A percentile compares a stretch with the other conserved stretches of the same genome.
Evolutionary conservation across 306 rosid species (phyloP).

Genomic region (Acmispon strigosus): DNA sequence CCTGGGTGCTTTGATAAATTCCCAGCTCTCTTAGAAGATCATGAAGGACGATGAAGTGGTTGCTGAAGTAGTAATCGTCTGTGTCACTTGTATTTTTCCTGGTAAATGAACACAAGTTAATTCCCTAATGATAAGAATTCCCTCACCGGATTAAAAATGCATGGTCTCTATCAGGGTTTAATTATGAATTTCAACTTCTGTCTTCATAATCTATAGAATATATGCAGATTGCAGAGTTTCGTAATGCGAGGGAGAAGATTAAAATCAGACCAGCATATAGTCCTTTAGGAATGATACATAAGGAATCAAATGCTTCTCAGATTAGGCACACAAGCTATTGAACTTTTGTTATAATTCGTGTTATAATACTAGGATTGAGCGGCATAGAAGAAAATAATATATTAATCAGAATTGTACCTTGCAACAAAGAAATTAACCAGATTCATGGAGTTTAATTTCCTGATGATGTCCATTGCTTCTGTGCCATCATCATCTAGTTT

Average conservation of each 20-base stretch:
- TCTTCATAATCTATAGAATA: background rate
- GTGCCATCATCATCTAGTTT: constrained; percentile 26
- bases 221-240: no score
- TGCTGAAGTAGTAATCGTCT: constrained; percentile 36
- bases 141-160: background rate
- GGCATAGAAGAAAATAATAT: no score
- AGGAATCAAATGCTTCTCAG: no score
- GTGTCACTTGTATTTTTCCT: constrained; percentile 40
- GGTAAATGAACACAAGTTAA: constrained; percentile 13
- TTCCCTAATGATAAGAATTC: background rate
- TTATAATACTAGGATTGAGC: background rate
- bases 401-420: constrained; percentile 31
- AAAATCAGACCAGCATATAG: no score
- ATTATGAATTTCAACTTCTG: background rate
- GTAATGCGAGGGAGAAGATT: no score
- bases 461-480: constrained; percentile 30
- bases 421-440: constrained; percentile 39
- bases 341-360: no score
- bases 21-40: constrained; percentile 64
- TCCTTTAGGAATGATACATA: no score
- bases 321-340: no score
- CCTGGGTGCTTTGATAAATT: constrained; percentile 25
- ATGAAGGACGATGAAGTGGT: constrained; percentile 44
- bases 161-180: background rate
- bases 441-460: constrained; percentile 29